Conservation (phyloP, 2,329 filamentous ascomycete genomes). For the Tetracladium maxilliforme region DNA sequence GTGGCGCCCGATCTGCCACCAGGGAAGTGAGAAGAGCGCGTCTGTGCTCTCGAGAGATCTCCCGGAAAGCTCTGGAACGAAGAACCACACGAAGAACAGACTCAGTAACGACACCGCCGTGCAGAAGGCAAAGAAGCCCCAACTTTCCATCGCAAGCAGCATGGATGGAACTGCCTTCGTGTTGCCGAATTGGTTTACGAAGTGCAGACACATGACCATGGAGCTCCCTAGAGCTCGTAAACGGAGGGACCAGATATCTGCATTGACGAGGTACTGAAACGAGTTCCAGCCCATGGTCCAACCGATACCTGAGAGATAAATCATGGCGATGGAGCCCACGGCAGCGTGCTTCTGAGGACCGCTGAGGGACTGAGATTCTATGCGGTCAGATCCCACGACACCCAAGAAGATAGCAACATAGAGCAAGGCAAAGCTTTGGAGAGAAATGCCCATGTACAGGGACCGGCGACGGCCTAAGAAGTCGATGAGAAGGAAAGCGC, state of each 20-base stretch:
- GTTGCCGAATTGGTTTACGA: conserved; percentile 68
- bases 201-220: conserved; percentile 65
- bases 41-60: conserved; percentile 57
- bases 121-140: conserved; percentile 68
- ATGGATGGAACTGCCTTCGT: conserved; percentile 61
- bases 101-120: conserved; percentile 52
- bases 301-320: conserved; percentile 53
- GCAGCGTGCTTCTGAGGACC: conserved; percentile 36
- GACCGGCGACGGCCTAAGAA: conserved; percentile 37
- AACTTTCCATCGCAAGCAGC: conserved; percentile 41
- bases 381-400: conserved; percentile 27
- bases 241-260: conserved; percentile 62
- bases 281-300: conserved; percentile 64
- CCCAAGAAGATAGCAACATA: conserved; percentile 22
- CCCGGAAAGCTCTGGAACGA: conserved; percentile 58
- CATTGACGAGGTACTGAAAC: conserved; percentile 66
- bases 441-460: conserved; percentile 19
- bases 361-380: no score
- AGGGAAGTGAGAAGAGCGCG: conserved; percentile 54
- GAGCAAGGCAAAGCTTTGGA: conserved; percentile 21
- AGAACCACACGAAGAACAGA: conserved; percentile 56
- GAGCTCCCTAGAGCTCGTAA: conserved; percentile 58
- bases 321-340: conserved; percentile 57
- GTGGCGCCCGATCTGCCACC: conserved; percentile 55
- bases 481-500: conserved; percentile 44